These are phyloP conservation scores for Fusarium hainanense DNA, from an alignment of 2,329 filamentous ascomycete species.

Conservation along the genomic window DNA sequence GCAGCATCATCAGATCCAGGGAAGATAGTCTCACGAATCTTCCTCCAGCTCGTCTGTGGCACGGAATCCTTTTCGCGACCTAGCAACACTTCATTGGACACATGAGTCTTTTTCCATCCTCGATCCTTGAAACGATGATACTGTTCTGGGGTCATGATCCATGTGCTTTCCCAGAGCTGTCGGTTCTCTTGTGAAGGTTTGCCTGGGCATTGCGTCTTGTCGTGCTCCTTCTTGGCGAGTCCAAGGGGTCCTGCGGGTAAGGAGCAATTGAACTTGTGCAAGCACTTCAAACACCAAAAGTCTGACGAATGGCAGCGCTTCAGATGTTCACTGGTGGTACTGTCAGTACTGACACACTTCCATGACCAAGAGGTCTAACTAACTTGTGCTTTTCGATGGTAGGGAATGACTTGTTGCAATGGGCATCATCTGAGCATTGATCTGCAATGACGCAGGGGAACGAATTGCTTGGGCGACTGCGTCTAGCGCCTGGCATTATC, in stretches of 20 bases:
- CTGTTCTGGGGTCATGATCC: neutral
- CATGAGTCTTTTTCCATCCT: slow-evolving; percentile 2
- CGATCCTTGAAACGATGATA: neutral
- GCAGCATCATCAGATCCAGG: neutral
- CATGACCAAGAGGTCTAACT: fast-evolving
- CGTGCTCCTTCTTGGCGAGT: fast-evolving
- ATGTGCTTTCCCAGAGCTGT: fast-evolving
- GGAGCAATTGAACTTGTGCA: slow-evolving; percentile 19
- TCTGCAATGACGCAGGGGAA: neutral
- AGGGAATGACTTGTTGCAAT: neutral
- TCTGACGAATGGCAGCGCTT: neutral
- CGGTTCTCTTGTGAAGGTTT: neutral
- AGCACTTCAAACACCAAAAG: slow-evolving; percentile 3
- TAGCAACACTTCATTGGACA: neutral
- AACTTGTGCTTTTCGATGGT: slow-evolving; percentile 19
- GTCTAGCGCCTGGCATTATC: neutral
- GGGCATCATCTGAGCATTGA: fast-evolving
- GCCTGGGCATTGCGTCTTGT: fast-evolving
- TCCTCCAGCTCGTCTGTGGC: slow-evolving; percentile 9
- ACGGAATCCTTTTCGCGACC: neutral
- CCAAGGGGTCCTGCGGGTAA: fast-evolving
- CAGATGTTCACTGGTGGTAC: neutral
- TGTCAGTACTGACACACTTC: neutral
- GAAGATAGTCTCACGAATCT: slow-evolving; percentile 15
- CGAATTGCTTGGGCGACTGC: neutral